Percentiles rank a stretch among this genome's conserved stretches.
Evolutionary conservation across 768 basidiomycete species (phyloP).

Genomic region (Auricularia heimuer): DNA sequence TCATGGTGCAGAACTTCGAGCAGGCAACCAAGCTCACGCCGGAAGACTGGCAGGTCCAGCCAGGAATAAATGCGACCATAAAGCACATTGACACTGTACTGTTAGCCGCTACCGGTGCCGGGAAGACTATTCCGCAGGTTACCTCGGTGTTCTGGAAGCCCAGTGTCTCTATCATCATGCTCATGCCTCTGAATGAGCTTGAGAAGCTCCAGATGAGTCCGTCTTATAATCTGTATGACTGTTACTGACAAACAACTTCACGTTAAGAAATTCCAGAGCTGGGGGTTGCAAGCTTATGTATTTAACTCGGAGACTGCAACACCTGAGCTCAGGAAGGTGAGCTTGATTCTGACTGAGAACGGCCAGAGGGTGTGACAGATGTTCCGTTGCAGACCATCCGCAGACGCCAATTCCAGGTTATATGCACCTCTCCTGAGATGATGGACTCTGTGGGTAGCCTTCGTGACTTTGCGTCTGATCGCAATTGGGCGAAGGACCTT

Average conservation of each 20-base stretch:
- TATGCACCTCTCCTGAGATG: not conserved
- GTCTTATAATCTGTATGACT: too few relatives aligned
- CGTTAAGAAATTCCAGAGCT: not conserved
- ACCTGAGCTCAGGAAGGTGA: not conserved
- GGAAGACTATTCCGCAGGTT: not conserved
- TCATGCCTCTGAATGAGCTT: not conserved
- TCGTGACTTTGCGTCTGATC: not conserved
- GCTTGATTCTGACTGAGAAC: not conserved
- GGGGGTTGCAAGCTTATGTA: not conserved
- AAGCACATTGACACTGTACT: not conserved
- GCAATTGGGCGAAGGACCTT: not conserved
- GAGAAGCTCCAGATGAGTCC: not conserved
- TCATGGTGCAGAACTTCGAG: not conserved
- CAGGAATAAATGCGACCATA: not conserved
- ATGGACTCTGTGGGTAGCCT: not conserved
- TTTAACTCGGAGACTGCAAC: not conserved
- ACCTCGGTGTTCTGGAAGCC: not conserved
- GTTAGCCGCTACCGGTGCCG: not conserved
- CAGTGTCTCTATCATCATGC: not conserved
- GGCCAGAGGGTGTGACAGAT: not conserved
- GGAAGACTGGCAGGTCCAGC: not conserved
- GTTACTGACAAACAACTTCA: not conserved
- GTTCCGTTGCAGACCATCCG: not conserved
- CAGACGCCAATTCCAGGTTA: not conserved
- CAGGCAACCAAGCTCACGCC: not conserved